A percentile compares a stretch with the other conserved stretches of the same genome.
These are phyloP conservation scores for Trichoderma simmonsii DNA, from an alignment of 2,329 filamentous ascomycete species.

Conservation along the genomic window DNA sequence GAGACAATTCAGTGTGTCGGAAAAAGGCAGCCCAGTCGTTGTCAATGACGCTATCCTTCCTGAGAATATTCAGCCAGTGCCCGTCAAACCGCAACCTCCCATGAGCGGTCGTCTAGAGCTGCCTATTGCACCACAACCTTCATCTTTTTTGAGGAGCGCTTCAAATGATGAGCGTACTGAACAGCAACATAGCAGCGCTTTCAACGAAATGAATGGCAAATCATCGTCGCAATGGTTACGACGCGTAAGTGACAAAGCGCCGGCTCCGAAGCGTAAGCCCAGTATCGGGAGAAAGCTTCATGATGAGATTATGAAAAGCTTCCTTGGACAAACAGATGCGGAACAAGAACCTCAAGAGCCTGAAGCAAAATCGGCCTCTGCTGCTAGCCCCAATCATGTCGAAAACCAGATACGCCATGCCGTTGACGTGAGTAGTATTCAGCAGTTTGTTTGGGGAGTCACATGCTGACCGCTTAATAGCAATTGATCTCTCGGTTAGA, in stretches of 20 bases:
- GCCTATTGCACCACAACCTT: background rate
- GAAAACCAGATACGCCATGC: constrained; percentile 2
- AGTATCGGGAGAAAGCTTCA: background rate
- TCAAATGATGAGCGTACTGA: background rate
- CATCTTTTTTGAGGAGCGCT: background rate
- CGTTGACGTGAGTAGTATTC: constrained; percentile 26
- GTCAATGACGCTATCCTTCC: background rate
- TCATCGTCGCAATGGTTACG: background rate
- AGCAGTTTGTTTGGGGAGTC: background rate
- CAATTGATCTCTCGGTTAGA: constrained; percentile 26
- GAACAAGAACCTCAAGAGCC: background rate
- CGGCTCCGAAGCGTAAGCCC: background rate
- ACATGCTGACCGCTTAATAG: constrained; percentile 18
- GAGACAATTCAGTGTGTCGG: constrained; percentile 26
- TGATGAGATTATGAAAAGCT: background rate
- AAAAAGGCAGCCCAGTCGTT: constrained; percentile 26
- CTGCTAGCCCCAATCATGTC: too few relatives aligned
- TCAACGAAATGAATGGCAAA: background rate
- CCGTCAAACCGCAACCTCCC: background rate
- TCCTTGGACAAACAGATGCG: background rate
- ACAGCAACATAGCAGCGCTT: background rate
- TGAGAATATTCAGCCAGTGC: background rate
- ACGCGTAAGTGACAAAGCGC: background rate
- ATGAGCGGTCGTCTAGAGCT: background rate
- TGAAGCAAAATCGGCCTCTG: background rate